A percentile compares a stretch with the other conserved stretches of the same genome.
Evolutionary conservation across 495 filamentous ascomycete species (phyloP).

Genomic region (Lophiotrema nucula): DNA sequence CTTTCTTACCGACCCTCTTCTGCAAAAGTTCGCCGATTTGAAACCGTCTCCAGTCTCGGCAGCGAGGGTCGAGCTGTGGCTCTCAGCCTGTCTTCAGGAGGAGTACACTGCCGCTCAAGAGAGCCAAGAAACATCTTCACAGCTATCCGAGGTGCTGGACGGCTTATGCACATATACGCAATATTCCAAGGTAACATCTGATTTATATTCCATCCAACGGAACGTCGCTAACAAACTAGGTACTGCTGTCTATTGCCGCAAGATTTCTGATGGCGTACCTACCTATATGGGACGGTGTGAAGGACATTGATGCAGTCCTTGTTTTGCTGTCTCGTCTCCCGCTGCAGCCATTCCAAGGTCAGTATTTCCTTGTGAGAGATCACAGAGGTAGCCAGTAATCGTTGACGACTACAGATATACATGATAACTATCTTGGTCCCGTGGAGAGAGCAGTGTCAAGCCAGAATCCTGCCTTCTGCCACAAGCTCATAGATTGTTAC

Average conservation of each 20-base stretch:
- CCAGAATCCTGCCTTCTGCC: constrained; percentile 45
- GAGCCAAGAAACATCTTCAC: constrained; percentile 3
- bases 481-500: constrained; percentile 68
- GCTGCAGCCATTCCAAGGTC: constrained; percentile 57
- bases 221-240: constrained; percentile 45
- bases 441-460: constrained; percentile 57
- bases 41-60: constrained; percentile 52
- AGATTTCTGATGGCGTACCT: constrained; percentile 64
- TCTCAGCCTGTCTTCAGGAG: constrained; percentile 35
- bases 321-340: constrained; percentile 64
- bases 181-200: constrained; percentile 52
- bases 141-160: constrained; percentile 26
- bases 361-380: constrained; percentile 9
- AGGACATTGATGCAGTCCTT: constrained; percentile 60
- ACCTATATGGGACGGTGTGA: constrained; percentile 64
- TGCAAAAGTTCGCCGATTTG: constrained; percentile 72
- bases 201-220: constrained; percentile 56
- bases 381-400: background rate
- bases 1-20: constrained; percentile 68
- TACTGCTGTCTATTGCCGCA: constrained; percentile 55
- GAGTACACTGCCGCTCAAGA: constrained; percentile 16
- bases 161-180: constrained; percentile 47
- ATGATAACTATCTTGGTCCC: constrained; percentile 50
- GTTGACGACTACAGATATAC: constrained; percentile 48
- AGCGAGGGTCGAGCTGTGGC: constrained; percentile 35